Percentiles rank a stretch among this genome's conserved stretches.
These are phyloP conservation scores for Dictyostelium discoideum DNA, from an alignment of 78 protist genomes.

Conservation along the genomic window DNA sequence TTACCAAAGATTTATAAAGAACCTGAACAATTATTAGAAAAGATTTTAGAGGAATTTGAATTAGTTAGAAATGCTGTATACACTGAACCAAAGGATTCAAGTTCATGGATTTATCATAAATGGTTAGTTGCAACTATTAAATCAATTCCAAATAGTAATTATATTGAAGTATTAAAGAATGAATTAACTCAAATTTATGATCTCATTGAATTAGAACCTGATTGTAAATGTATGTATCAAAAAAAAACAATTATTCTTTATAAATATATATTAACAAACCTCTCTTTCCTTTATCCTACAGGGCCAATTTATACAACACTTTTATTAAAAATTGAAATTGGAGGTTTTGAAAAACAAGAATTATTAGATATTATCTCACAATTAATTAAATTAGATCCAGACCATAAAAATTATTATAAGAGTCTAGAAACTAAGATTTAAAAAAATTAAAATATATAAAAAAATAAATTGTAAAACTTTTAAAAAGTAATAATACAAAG, in stretches of 20 bases:
- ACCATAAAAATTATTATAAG: constrained; percentile 59
- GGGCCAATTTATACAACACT: constrained; percentile 62
- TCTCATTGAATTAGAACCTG: constrained; percentile 81
- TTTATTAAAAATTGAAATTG: constrained; percentile 52
- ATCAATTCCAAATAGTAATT: constrained; percentile 34
- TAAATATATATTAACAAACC: background rate
- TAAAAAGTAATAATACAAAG: background rate
- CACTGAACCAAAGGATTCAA: constrained; percentile 96
- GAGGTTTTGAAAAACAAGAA: constrained; percentile 11
- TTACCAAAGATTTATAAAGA: constrained; percentile 51
- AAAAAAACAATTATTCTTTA: background rate
- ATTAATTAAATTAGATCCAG: constrained; percentile 35
- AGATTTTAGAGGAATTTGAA: constrained; percentile 86
- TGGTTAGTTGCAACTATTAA: constrained; percentile 87
- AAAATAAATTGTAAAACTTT: background rate
- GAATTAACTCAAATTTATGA: constrained; percentile 52
- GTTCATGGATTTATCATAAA: constrained; percentile 94
- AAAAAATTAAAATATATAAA: background rate
- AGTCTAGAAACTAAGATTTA: constrained; percentile 34
- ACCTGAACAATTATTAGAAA: constrained; percentile 8
- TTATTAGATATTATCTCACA: background rate
- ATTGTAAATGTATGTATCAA: constrained; percentile 78
- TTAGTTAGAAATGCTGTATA: constrained; percentile 88
- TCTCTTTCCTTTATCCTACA: background rate
- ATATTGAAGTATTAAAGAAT: constrained; percentile 49